A percentile compares a stretch with the other conserved stretches of the same genome.
Evolutionary conservation across 352 stramenopile species (phyloP).

Genomic region (Plasmopara muralis): DNA sequence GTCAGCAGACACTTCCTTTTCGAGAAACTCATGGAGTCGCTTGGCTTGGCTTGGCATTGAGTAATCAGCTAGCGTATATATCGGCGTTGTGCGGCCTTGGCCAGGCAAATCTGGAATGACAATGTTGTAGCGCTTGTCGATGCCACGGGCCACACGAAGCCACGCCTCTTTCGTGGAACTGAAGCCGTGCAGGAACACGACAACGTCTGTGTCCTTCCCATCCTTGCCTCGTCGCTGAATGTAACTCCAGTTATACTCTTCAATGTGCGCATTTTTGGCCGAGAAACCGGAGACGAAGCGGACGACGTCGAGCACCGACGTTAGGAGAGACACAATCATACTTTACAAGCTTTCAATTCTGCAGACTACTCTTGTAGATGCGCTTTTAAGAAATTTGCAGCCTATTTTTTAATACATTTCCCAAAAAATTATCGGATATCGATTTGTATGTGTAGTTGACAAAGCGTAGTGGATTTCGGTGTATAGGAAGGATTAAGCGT

Average conservation of each 20-base stretch:
- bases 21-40: constrained; percentile 51
- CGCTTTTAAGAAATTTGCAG: too few species aligned
- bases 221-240: constrained; percentile 46
- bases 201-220: constrained; percentile 34
- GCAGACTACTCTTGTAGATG: not conserved
- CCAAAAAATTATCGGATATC: not conserved
- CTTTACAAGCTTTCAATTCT: not conserved
- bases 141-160: constrained; percentile 38
- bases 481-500: too few species aligned
- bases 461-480: too few species aligned
- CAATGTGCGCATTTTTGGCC: constrained; percentile 32
- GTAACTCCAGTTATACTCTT: constrained; percentile 70
- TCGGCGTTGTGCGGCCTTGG: constrained; percentile 51
- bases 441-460: too few species aligned
- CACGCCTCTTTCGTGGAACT: constrained; percentile 65
- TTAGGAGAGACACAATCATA: constrained; percentile 27
- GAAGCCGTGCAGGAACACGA: constrained; percentile 72
- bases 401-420: too few species aligned
- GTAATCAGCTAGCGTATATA: constrained; percentile 40
- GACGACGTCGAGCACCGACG: constrained; percentile 39
- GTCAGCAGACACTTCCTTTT: constrained; percentile 34
- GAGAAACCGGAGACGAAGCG: constrained; percentile 50
- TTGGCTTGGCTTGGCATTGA: constrained; percentile 44
- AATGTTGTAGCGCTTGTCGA: constrained; percentile 50
- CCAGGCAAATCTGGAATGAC: constrained; percentile 66